Percentiles rank a stretch among this genome's conserved stretches.
Conservation (phyloP, 192 early-diverging fungal species). For the Coemansia sp. region DNA sequence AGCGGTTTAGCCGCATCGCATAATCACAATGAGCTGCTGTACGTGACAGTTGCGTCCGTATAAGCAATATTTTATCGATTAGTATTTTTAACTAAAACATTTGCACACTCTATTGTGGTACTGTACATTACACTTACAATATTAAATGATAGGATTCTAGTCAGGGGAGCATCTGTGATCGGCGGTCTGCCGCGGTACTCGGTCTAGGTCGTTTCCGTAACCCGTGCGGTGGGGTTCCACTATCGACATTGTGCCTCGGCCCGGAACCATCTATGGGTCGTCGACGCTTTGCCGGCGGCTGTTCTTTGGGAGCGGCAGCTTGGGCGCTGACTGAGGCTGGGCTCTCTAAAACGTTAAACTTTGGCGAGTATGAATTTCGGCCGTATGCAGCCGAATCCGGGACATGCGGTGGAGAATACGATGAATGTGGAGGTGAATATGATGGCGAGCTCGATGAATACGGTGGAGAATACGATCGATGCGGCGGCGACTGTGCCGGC, state of each 20-base stretch:
- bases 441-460: slow-evolving; percentile 30
- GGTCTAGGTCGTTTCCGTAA: neutral
- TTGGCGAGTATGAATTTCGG: slow-evolving; percentile 9
- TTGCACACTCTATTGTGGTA: too few relatives aligned
- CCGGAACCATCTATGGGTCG: slow-evolving; percentile 6
- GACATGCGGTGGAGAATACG: slow-evolving; percentile 48
- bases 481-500: slow-evolving; percentile 27
- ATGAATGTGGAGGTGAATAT: slow-evolving; percentile 37
- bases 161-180: neutral
- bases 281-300: neutral
- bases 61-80: too few relatives aligned
- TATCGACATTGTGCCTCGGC: neutral
- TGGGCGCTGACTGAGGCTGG: neutral
- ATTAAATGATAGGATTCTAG: neutral
- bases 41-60: too few relatives aligned
- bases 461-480: slow-evolving; percentile 25
- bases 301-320: neutral
- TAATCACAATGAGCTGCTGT: too few relatives aligned
- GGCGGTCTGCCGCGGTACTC: neutral
- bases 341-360: slow-evolving; percentile 36
- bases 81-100: too few relatives aligned
- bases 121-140: too few relatives aligned
- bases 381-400: slow-evolving; percentile 17
- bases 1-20: too few relatives aligned
- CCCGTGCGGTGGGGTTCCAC: neutral